phyloP scores from a whole-genome alignment of 1,284 basidiomycete genomes.

The Ustilago bromivora region DNA sequence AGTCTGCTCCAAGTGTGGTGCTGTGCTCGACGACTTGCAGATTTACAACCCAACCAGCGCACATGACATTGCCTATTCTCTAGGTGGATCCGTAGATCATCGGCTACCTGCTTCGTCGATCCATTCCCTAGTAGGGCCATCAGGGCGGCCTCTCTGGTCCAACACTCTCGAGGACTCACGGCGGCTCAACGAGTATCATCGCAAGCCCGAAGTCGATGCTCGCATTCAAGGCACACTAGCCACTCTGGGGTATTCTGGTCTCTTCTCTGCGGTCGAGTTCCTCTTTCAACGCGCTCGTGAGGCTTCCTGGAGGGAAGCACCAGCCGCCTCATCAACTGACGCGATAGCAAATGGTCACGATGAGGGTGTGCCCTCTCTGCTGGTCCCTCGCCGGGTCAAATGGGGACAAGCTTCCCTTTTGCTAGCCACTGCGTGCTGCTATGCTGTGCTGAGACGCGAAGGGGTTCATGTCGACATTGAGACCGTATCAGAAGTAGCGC shows the following conservation, averaged over 20 bases:
- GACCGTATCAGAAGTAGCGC: constrained; percentile 26
- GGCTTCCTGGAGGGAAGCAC: constrained; percentile 21
- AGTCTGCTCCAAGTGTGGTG: constrained; percentile 29
- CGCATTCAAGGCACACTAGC: constrained; percentile 22
- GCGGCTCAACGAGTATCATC: constrained; percentile 1
- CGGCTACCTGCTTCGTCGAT: constrained; percentile 7
- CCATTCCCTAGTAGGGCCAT: background rate
- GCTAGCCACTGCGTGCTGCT: constrained; percentile 48
- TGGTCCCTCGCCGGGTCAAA: constrained; percentile 15
- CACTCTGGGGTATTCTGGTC: constrained; percentile 17
- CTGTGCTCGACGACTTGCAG: constrained; percentile 24
- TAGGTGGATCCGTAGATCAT: constrained; percentile 14
- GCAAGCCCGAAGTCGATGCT: constrained; percentile 38
- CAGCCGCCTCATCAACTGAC: background rate
- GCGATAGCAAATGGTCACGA: background rate
- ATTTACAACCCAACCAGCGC: constrained; percentile 28
- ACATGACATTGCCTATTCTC: constrained; percentile 25
- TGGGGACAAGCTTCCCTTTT: constrained; percentile 32
- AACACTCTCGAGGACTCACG: constrained; percentile 20
- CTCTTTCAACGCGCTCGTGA: constrained; percentile 36
- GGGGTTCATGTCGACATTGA: constrained; percentile 29
- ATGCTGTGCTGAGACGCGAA: constrained; percentile 33
- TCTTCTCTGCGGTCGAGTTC: constrained; percentile 32
- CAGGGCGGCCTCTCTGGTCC: constrained; percentile 13
- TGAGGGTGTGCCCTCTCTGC: constrained; percentile 2